Base-by-base conservation (phyloP, 495 filamentous ascomycete genomes). In the Annulohypoxylon nitens region DNA sequence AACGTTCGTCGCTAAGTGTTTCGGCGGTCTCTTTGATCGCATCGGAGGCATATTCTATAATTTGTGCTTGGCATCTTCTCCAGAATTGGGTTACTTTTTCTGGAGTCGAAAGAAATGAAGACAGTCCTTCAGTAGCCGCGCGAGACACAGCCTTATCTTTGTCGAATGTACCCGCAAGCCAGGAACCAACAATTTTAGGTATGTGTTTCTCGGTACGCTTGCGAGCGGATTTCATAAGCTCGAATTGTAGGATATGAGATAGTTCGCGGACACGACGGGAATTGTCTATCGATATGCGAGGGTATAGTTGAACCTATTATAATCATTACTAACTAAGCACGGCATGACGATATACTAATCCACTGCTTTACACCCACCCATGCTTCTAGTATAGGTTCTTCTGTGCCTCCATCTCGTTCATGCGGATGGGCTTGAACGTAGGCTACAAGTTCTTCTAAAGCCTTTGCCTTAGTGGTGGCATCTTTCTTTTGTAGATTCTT, bases 401-500 rank as follows among this genome's bases (percentile, higher is more conserved):
- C 93, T 12, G 91, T 79, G 7, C 88, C 90, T 2, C 84, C 86
- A 23, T 77, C 80, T 34, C 81, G 78, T 14, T 81, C 82, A 61
- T 84, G 85, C 64, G 60, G 81, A 78, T 71, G 84, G 64, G 64
- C 70, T 50, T 83, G 75, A n/a, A 93, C 82, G 75, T 91, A 87
- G 43, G 86, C 77, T 51, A 91, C 87, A 36, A 99, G 78, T 47
- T 97, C 95, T 62, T 98, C 95, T 57, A 99, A 78, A 0, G 94
- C 96, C 78, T 97, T 97, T n/a, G 91, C 86, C 74, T 97, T 95
- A 30, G 97, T 99, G 12, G 89, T 95, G 65, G 91, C 91, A 83
- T 97, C 95, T 80, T 94, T 97, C 83, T 98, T 99, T 53, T 89
- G 86, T 14, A 97, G 85, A 74, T 95, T 97, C 79, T 98, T 97